These are phyloP conservation scores for Dicorynia guianensis DNA, from an alignment of 306 rosid genomes.

Conservation along the genomic window DNA sequence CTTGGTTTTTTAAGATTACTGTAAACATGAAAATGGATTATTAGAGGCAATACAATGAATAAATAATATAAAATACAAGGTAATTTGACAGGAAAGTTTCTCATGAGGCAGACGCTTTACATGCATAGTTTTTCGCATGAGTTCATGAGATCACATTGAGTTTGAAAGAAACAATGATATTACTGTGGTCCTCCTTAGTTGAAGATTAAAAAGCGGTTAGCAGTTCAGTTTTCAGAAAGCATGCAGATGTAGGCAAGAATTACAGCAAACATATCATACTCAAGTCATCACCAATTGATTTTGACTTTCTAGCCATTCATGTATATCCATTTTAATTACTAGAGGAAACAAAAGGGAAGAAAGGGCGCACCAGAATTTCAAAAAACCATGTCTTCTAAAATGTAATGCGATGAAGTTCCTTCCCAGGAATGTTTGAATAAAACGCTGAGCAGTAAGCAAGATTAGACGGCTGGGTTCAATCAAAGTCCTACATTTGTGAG, in stretches of 20 bases:
- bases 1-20: conserved; percentile 81
- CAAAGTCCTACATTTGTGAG: conserved; percentile 78
- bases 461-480: conserved; percentile 79
- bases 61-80: neutral
- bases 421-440: conserved; percentile 88
- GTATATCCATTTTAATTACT: neutral
- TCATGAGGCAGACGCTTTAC: neutral
- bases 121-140: neutral
- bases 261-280: neutral
- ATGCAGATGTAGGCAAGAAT: conserved; percentile 1
- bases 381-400: conserved; percentile 80
- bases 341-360: neutral
- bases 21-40: conserved; percentile 41
- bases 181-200: neutral
- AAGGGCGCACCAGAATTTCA: conserved; percentile 76
- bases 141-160: neutral
- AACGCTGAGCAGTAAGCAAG: conserved; percentile 86
- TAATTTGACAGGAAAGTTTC: conserved; percentile 8
- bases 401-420: conserved; percentile 72
- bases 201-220: neutral
- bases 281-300: neutral
- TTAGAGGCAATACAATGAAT: conserved; percentile 23
- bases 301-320: neutral
- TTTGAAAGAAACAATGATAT: neutral
- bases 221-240: conserved; percentile 14